phyloP scores from a whole-genome alignment of 345 rosid species.

The Noccaea caerulescens region DNA sequence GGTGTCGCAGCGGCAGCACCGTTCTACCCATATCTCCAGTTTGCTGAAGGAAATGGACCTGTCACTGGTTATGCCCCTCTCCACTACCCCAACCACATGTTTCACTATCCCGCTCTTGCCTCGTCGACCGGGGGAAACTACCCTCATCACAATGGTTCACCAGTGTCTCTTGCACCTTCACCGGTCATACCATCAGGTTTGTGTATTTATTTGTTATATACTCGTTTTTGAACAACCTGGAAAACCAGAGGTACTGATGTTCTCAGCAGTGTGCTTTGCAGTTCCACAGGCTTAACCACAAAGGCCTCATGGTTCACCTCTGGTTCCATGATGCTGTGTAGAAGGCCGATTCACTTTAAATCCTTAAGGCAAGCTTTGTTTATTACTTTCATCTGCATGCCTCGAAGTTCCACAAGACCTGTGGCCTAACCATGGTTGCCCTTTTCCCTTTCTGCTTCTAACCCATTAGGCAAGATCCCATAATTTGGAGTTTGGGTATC shows the following conservation, averaged over 20 bases:
- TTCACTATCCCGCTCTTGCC: slow-evolving; percentile 70
- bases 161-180: slow-evolving; percentile 83
- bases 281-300: slow-evolving; percentile 92
- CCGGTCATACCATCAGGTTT: slow-evolving; percentile 84
- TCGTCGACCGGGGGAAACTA: slow-evolving; percentile 57
- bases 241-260: slow-evolving; percentile 53
- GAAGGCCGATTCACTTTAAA: slow-evolving; percentile 39
- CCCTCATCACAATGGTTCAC: slow-evolving; percentile 73
- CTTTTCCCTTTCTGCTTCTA: slow-evolving; percentile 47
- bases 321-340: slow-evolving; percentile 68
- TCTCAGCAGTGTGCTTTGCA: slow-evolving; percentile 98
- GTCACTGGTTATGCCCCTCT: slow-evolving; percentile 64
- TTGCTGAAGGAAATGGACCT: slow-evolving; percentile 71
- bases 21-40: slow-evolving; percentile 83
- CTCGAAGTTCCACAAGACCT: slow-evolving; percentile 59
- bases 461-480: slow-evolving; percentile 52
- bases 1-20: slow-evolving; percentile 65
- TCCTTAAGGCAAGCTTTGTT: slow-evolving; percentile 39
- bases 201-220: slow-evolving; percentile 14
- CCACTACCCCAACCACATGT: slow-evolving; percentile 77
- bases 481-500: slow-evolving; percentile 51
- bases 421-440: slow-evolving; percentile 89
- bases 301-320: slow-evolving; percentile 65
- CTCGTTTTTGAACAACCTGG: background rate
- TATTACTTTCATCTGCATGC: slow-evolving; percentile 40